Percentiles rank a stretch among this genome's conserved stretches.
Evolutionary conservation across 306 rosid genomes (phyloP).

Genomic region (Hippophae rhamnoides): DNA sequence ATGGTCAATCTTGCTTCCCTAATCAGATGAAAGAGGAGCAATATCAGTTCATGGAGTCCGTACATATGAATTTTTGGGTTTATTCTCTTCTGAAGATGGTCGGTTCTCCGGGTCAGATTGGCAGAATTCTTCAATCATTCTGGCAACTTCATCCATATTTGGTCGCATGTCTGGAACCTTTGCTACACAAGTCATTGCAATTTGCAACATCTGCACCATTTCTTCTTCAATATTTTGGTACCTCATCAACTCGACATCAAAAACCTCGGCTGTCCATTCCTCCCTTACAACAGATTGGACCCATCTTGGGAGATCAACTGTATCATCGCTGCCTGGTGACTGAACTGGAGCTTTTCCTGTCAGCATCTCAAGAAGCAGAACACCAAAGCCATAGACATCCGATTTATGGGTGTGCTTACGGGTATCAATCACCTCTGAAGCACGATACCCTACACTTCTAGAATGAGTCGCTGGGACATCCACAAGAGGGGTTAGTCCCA

Average conservation of each 20-base stretch:
- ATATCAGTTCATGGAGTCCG: slow-evolving; percentile 17
- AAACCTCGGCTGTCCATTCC: slow-evolving; percentile 96
- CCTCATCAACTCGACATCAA: slow-evolving; percentile 76
- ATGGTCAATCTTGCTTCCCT: too few species aligned
- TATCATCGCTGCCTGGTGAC: slow-evolving; percentile 59
- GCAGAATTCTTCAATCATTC: slow-evolving; percentile 59
- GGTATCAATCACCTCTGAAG: slow-evolving; percentile 62
- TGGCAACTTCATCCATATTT: slow-evolving; percentile 68
- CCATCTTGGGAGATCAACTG: slow-evolving; percentile 85
- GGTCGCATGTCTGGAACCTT: slow-evolving; percentile 65
- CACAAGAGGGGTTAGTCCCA: slow-evolving; percentile 61
- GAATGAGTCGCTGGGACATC: slow-evolving; percentile 33
- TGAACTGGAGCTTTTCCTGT: slow-evolving; percentile 73
- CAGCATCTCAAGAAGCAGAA: slow-evolving; percentile 81
- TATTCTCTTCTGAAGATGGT: slow-evolving; percentile 36
- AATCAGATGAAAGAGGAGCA: too few species aligned
- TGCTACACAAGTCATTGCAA: slow-evolving; percentile 90
- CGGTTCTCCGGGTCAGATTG: slow-evolving; percentile 35
- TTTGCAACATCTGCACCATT: slow-evolving; percentile 85
- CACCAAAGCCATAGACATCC: slow-evolving; percentile 77
- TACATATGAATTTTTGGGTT: slow-evolving; percentile 22
- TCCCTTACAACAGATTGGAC: slow-evolving; percentile 78
- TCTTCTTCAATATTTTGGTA: slow-evolving; percentile 77
- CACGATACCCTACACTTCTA: slow-evolving; percentile 56
- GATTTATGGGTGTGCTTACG: slow-evolving; percentile 56